Conservation (phyloP, 495 filamentous ascomycete species). For the Chlorociboria aeruginascens region DNA sequence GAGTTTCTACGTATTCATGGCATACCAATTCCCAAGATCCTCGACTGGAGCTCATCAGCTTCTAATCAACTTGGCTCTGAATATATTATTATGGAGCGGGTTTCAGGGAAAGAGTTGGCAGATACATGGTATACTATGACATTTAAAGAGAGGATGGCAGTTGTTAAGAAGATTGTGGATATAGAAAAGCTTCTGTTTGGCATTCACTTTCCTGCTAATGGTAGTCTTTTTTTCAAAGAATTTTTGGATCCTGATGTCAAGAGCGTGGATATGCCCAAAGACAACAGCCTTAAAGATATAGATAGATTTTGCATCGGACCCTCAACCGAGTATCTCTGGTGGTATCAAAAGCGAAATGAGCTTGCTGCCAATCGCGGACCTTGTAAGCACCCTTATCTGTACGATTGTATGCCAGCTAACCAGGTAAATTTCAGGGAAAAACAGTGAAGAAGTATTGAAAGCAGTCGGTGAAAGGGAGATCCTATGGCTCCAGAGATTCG, state of each 20-base stretch:
- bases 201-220: slow-evolving; percentile 1
- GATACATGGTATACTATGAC: slow-evolving; percentile 5
- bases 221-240: slow-evolving; percentile 2
- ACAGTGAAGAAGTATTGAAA: neutral
- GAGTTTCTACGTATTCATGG: slow-evolving; percentile 3
- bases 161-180: slow-evolving; percentile 2
- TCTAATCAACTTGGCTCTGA: slow-evolving; percentile 1
- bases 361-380: slow-evolving; percentile 1
- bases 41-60: slow-evolving; percentile 4
- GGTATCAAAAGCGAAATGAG: slow-evolving; percentile 1
- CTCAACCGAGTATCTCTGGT: slow-evolving; percentile 6
- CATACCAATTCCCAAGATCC: neutral
- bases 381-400: neutral
- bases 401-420: neutral
- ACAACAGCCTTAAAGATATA: neutral
- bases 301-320: slow-evolving; percentile 1
- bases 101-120: neutral
- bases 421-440: neutral
- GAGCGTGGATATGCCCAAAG: slow-evolving; percentile 1
- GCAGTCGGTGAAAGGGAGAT: slow-evolving; percentile 1
- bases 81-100: slow-evolving; percentile 3
- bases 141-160: slow-evolving; percentile 1
- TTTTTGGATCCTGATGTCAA: slow-evolving; percentile 1
- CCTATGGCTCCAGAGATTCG: slow-evolving; percentile 1
- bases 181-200: slow-evolving; percentile 1